These are phyloP conservation scores for Solanum medicagineum DNA, from an alignment of 257 asterid genomes.

Conservation along the genomic window DNA sequence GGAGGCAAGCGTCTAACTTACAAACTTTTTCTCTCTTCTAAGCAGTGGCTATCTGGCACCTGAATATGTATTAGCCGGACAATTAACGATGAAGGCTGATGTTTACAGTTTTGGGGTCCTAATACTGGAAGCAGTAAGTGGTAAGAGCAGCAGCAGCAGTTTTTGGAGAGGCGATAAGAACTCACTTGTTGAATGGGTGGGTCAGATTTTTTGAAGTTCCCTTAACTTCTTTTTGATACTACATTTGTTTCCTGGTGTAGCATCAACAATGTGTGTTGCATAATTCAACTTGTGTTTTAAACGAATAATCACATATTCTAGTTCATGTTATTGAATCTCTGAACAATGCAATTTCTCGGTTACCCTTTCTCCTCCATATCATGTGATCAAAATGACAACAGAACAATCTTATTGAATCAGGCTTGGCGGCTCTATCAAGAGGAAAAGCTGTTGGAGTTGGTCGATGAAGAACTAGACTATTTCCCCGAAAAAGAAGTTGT, in stretches of 20 bases:
- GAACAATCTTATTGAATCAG: conserved; percentile 11
- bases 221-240: neutral
- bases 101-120: conserved; percentile 83
- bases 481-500: conserved; percentile 46
- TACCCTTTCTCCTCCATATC: neutral
- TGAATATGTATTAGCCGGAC: conserved; percentile 91
- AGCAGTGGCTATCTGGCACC: conserved; percentile 97
- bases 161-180: conserved; percentile 45
- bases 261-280: neutral
- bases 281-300: neutral
- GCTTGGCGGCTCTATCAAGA: conserved; percentile 73
- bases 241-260: neutral
- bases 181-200: conserved; percentile 73
- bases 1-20: neutral
- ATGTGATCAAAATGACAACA: neutral
- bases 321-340: neutral
- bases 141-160: conserved; percentile 50
- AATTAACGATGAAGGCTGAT: conserved; percentile 80
- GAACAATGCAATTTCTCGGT: neutral
- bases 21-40: conserved; percentile 10
- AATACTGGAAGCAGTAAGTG: conserved; percentile 67
- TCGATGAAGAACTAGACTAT: conserved; percentile 58
- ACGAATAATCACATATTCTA: neutral
- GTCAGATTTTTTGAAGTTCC: conserved; percentile 11
- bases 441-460: conserved; percentile 52